Evolutionary conservation across 1,284 basidiomycete species (phyloP).

Genomic region (Microbotryum scabiosae): DNA sequence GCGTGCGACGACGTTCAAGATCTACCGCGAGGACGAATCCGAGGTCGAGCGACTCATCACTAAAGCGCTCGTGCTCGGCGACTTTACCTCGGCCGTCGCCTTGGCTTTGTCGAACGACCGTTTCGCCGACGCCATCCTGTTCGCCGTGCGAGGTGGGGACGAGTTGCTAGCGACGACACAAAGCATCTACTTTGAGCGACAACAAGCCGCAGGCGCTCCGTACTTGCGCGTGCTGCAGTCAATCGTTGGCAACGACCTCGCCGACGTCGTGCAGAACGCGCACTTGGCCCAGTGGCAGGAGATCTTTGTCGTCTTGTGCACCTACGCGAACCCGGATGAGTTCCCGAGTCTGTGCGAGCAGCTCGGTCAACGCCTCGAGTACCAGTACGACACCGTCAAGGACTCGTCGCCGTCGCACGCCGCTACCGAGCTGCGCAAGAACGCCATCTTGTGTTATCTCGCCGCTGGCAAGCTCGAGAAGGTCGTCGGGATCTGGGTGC

Average conservation of each 20-base stretch:
- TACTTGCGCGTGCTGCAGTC: conserved; percentile 93
- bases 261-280: conserved; percentile 90
- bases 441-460: conserved; percentile 78
- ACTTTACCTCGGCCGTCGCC: conserved; percentile 86
- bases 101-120: conserved; percentile 82
- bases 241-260: conserved; percentile 84
- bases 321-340: conserved; percentile 73
- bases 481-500: conserved; percentile 83
- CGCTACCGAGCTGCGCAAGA: conserved; percentile 62
- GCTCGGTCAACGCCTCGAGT: conserved; percentile 82
- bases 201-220: conserved; percentile 59
- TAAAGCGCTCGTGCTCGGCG: conserved; percentile 85
- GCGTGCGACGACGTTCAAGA: conserved; percentile 67
- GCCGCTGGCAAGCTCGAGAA: conserved; percentile 84
- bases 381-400: conserved; percentile 58
- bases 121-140: conserved; percentile 87
- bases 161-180: conserved; percentile 85
- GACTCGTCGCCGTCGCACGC: conserved; percentile 47
- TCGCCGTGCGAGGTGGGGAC: conserved; percentile 82
- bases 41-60: conserved; percentile 84
- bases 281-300: conserved; percentile 93
- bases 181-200: conserved; percentile 83
- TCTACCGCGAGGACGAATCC: conserved; percentile 78
- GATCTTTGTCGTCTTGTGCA: conserved; percentile 93
- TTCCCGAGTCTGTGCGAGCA: conserved; percentile 82